Conservation (phyloP, 208 protist genomes). For the Herpetomonas tarakana region DNA sequence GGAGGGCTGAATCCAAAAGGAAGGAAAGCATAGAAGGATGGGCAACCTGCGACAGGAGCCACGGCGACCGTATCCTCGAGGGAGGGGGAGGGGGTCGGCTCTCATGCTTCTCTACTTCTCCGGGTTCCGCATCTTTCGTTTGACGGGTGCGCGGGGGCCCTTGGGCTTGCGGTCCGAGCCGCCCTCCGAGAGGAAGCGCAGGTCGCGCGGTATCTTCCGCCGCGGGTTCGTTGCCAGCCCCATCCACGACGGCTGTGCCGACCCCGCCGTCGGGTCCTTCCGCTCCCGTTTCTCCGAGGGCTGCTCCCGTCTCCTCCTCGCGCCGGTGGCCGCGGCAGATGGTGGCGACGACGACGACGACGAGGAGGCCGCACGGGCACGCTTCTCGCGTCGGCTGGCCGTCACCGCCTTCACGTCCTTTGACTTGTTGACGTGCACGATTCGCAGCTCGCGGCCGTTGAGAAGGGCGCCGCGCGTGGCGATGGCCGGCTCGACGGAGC, state of each 20-base stretch:
- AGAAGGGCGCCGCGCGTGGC: slow-evolving; percentile 54
- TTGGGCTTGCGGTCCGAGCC: slow-evolving; percentile 29
- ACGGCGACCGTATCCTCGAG: too few species aligned
- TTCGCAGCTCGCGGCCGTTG: slow-evolving; percentile 75
- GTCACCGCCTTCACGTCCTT: slow-evolving; percentile 58
- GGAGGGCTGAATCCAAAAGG: too few species aligned
- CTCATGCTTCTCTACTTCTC: too few species aligned
- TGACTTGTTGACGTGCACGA: slow-evolving; percentile 84
- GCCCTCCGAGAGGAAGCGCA: slow-evolving; percentile 70
- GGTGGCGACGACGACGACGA: background rate
- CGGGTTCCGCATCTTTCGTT: slow-evolving; percentile 77
- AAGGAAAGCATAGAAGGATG: too few species aligned
- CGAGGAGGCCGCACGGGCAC: slow-evolving; percentile 6
- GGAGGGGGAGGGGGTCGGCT: too few species aligned
- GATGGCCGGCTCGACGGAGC: slow-evolving; percentile 65
- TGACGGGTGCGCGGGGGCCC: slow-evolving; percentile 56
- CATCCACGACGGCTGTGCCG: slow-evolving; percentile 72
- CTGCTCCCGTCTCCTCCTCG: too few species aligned
- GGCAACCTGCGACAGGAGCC: too few species aligned
- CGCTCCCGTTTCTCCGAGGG: too few species aligned
- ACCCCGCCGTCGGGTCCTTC: too few species aligned
- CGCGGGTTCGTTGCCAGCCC: slow-evolving; percentile 83
- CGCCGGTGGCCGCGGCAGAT: too few species aligned
- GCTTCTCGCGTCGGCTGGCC: slow-evolving; percentile 69
- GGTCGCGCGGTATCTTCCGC: slow-evolving; percentile 80